phyloP scores from a whole-genome alignment of 2,329 filamentous ascomycete genomes.

The Cladosporium sp. region DNA sequence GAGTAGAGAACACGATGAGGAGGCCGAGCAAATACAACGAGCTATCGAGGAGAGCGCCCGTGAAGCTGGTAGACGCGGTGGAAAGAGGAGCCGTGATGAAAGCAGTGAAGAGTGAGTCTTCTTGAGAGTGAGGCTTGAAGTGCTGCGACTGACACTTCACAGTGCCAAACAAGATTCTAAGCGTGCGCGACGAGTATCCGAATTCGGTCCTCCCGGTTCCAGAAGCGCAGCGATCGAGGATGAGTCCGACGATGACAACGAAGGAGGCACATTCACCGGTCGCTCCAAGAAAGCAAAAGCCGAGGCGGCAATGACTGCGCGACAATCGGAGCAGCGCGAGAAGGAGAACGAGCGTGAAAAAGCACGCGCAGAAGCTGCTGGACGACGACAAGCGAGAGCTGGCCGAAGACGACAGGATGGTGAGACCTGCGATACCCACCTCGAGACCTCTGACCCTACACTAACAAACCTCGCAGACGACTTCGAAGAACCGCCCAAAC shows the following conservation, averaged over 20 bases:
- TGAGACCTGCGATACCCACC: slow-evolving; percentile 37
- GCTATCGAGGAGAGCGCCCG: slow-evolving; percentile 95
- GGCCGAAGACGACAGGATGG: slow-evolving; percentile 79
- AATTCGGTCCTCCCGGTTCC: slow-evolving; percentile 53
- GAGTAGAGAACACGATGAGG: slow-evolving; percentile 91
- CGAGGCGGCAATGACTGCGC: slow-evolving; percentile 47
- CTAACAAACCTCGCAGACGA: slow-evolving; percentile 54
- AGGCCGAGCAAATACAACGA: slow-evolving; percentile 81
- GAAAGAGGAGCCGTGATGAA: slow-evolving; percentile 82
- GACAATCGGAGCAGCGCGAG: slow-evolving; percentile 63
- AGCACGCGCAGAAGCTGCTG: slow-evolving; percentile 68
- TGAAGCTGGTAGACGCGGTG: slow-evolving; percentile 61
- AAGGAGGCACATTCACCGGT: slow-evolving; percentile 19
- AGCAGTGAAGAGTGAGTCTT: slow-evolving; percentile 86
- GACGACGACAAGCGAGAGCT: slow-evolving; percentile 74
- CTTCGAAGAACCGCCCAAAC: slow-evolving; percentile 58
- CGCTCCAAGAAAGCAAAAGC: slow-evolving; percentile 41
- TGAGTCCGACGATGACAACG: slow-evolving; percentile 68
- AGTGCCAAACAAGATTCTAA: slow-evolving; percentile 72
- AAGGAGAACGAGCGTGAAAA: slow-evolving; percentile 64
- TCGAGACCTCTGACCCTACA: background rate
- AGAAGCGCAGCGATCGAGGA: slow-evolving; percentile 49
- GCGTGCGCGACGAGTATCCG: slow-evolving; percentile 77
- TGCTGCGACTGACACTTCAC: slow-evolving; percentile 16
- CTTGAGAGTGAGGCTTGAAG: slow-evolving; percentile 82